phyloP scores from a whole-genome alignment of 1,139 yeast species.

The Saccharomyces hybrid region DNA sequence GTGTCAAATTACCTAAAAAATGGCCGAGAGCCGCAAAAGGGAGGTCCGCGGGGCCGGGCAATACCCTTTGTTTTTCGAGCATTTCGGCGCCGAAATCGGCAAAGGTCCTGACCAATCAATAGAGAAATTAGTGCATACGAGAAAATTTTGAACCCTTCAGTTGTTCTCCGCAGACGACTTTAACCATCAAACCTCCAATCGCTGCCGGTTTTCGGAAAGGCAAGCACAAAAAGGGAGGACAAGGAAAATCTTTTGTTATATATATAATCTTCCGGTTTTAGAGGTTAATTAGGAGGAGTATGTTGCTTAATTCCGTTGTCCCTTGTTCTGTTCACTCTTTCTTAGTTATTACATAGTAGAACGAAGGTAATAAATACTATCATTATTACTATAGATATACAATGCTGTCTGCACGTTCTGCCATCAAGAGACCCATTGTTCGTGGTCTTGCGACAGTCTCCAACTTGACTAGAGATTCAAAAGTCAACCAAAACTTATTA shows the following conservation, averaged over 20 bases:
- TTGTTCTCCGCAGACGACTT: neutral
- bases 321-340: neutral
- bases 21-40: neutral
- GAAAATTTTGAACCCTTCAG: neutral
- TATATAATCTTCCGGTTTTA: neutral
- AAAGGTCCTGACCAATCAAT: conserved; percentile 1
- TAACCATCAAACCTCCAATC: neutral
- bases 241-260: neutral
- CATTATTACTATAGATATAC: neutral
- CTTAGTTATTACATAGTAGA: neutral
- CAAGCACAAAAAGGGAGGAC: conserved; percentile 1
- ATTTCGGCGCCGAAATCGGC: neutral
- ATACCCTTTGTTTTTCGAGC: neutral
- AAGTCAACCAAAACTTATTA: conserved; percentile 85
- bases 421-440: conserved; percentile 21
- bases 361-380: neutral
- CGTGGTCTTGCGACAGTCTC: conserved; percentile 73
- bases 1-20: neutral
- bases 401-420: conserved; percentile 37
- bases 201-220: conserved; percentile 1
- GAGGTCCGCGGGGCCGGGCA: neutral
- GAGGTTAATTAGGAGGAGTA: neutral
- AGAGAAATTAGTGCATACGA: neutral
- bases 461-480: conserved; percentile 73
- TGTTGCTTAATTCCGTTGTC: neutral